Base-by-base conservation (phyloP, 2,329 filamentous ascomycete species). In the Lasiodiplodia theobromae region DNA sequence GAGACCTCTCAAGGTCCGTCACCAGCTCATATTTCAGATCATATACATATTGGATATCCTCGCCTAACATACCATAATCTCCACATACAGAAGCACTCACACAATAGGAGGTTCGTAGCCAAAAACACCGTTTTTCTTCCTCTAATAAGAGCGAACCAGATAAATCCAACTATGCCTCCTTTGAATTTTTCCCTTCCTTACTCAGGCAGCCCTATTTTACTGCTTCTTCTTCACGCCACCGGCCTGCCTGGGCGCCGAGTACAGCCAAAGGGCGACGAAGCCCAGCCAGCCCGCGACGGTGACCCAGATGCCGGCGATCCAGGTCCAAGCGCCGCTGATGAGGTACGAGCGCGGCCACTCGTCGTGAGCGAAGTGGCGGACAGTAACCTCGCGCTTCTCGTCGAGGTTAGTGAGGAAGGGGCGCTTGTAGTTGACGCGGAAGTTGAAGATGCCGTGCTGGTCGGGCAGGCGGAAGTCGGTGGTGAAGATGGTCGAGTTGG, bases 361-460 rank as follows among this genome's bases (percentile, higher is more conserved):
- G 79, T 99, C 91, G 85, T 99, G 96, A 8, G 96, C 96, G 82
- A 97, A 96, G 84, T 99, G 96, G 57, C 96, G 89, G 38, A 99
- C 93, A 0, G 94, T 97, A 66, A 98, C 94, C 25, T 95, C 96
- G 74, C 90, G 88, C 88, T 98, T 98, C 85, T 97, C 94, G 78
- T 97, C 94, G 66, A 99, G 79, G 78, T 90, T 91, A 75, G 89
- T 96, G 73, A 97, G 82, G 85, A 97, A 97, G 1, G 95, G 94
- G 7, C 96, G 90, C 86, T 97, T 97, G 87, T 98, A 97, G 86
- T 97, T 97, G 81, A 98, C 87, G 78, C 91, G 89, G 87, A 99
- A 98, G 84, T 97, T 97, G 87, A 98, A 99, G 82, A 99, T 97
- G 78, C 96, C 96, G 83, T 99, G 96, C 82, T 99, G 96, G 79